Percentiles rank a stretch among this genome's conserved stretches.
Conservation (phyloP, 495 filamentous ascomycete genomes). For the Penicillium lagena region DNA sequence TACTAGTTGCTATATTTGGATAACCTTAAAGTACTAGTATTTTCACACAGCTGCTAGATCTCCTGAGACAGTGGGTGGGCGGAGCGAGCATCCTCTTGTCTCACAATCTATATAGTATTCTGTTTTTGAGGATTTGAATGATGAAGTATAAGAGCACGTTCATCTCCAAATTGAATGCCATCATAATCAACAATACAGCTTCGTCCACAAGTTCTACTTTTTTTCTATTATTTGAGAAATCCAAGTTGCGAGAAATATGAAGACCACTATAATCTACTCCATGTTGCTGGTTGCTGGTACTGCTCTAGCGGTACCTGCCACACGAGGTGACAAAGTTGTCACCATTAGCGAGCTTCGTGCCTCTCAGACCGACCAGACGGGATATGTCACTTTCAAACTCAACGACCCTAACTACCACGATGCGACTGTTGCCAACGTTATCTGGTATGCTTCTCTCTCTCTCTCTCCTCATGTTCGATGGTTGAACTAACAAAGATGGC, state of each 20-base stretch:
- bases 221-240: too few relatives aligned
- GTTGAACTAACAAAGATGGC: neutral
- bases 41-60: too few relatives aligned
- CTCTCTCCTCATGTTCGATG: neutral
- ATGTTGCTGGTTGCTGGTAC: neutral
- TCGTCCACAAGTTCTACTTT: too few relatives aligned
- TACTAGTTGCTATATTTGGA: too few relatives aligned
- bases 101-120: too few relatives aligned
- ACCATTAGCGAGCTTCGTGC: constrained; percentile 1
- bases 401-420: neutral
- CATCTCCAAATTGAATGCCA: too few relatives aligned
- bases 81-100: too few relatives aligned
- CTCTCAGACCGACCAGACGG: neutral
- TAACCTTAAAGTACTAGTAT: too few relatives aligned
- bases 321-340: neutral
- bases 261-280: neutral
- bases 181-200: too few relatives aligned
- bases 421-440: neutral
- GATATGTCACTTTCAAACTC: neutral
- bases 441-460: neutral
- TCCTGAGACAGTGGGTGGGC: too few relatives aligned
- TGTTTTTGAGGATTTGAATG: too few relatives aligned
- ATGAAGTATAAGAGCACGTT: too few relatives aligned
- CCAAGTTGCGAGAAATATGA: neutral
- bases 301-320: constrained; percentile 1